Percentiles rank a stretch among this genome's conserved stretches.
Conservation (phyloP, 768 basidiomycete species). For the Leccinum truebloodii region DNA sequence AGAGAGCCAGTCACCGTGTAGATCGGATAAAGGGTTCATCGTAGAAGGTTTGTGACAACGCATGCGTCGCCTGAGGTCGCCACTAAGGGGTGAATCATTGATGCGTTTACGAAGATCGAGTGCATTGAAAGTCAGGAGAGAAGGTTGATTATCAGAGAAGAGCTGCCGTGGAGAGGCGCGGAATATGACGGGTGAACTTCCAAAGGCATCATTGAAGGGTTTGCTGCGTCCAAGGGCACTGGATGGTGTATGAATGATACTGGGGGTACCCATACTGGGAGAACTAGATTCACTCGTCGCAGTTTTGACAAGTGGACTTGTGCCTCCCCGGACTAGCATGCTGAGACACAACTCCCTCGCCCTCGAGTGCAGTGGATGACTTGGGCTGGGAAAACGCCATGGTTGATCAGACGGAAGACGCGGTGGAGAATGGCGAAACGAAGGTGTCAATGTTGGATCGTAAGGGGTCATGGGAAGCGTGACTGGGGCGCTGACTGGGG, state of each 20-base stretch:
- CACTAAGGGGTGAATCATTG: constrained; percentile 51
- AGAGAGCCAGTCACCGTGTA: constrained; percentile 32
- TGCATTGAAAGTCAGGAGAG: constrained; percentile 32
- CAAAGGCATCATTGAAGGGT: constrained; percentile 31
- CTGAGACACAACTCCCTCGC: constrained; percentile 65
- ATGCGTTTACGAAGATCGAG: constrained; percentile 37
- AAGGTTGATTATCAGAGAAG: constrained; percentile 38
- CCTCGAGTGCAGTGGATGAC: constrained; percentile 69
- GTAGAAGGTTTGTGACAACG: constrained; percentile 30
- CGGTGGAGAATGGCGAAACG: constrained; percentile 76
- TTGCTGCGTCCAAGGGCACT: constrained; percentile 28
- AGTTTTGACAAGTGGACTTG: constrained; percentile 48
- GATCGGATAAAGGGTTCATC: constrained; percentile 29
- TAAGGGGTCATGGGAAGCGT: constrained; percentile 69
- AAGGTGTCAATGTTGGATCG: constrained; percentile 70
- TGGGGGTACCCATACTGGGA: constrained; percentile 32
- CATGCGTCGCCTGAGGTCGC: constrained; percentile 31
- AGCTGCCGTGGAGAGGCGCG: constrained; percentile 43
- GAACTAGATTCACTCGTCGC: constrained; percentile 30
- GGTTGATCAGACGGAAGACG: constrained; percentile 78
- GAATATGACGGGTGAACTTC: constrained; percentile 41
- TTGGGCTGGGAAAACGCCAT: constrained; percentile 80
- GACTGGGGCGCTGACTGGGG: constrained; percentile 28
- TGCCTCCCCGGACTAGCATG: constrained; percentile 56
- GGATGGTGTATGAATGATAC: constrained; percentile 31